Conservation (phyloP, 352 stramenopile species). For the Albugo laibachii region DNA sequence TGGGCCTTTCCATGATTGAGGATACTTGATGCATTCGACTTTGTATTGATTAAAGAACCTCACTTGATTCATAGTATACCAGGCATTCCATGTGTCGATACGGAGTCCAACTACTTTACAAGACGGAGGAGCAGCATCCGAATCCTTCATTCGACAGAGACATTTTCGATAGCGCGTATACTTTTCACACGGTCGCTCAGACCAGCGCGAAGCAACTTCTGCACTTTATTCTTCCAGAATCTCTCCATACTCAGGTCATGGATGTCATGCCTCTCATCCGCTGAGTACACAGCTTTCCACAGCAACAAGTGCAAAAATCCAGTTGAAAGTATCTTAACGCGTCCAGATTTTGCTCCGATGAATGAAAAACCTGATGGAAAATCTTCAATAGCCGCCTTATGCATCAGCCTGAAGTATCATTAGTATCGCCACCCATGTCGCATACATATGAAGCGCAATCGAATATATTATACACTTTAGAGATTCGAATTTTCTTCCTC, state of each 20-base stretch:
- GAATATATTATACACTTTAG: constrained; percentile 52
- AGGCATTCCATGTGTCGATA: constrained; percentile 43
- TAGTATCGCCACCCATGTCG: constrained; percentile 50
- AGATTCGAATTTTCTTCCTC: constrained; percentile 36
- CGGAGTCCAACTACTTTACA: constrained; percentile 56
- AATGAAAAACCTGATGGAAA: constrained; percentile 71
- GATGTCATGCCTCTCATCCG: constrained; percentile 41
- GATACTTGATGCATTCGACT: constrained; percentile 39
- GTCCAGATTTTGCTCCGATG: constrained; percentile 67
- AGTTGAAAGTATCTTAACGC: constrained; percentile 74
- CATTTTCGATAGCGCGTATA: constrained; percentile 23
- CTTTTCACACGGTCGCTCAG: constrained; percentile 47
- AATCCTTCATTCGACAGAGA: constrained; percentile 18
- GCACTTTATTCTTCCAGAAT: constrained; percentile 43
- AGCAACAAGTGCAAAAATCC: constrained; percentile 28
- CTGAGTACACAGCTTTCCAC: constrained; percentile 40
- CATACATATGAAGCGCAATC: constrained; percentile 27
- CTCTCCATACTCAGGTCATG: constrained; percentile 55
- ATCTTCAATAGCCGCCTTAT: constrained; percentile 41
- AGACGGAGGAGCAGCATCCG: constrained; percentile 18
- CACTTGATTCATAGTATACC: constrained; percentile 79
- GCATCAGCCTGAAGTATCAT: constrained; percentile 30
- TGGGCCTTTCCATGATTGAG: constrained; percentile 75
- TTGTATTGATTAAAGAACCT: constrained; percentile 68
- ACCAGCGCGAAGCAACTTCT: constrained; percentile 21